A percentile compares a stretch with the other conserved stretches of the same genome.
These are phyloP conservation scores for Neodidymelliopsis sp. DNA, from an alignment of 2,329 filamentous ascomycete species.

Conservation along the genomic window DNA sequence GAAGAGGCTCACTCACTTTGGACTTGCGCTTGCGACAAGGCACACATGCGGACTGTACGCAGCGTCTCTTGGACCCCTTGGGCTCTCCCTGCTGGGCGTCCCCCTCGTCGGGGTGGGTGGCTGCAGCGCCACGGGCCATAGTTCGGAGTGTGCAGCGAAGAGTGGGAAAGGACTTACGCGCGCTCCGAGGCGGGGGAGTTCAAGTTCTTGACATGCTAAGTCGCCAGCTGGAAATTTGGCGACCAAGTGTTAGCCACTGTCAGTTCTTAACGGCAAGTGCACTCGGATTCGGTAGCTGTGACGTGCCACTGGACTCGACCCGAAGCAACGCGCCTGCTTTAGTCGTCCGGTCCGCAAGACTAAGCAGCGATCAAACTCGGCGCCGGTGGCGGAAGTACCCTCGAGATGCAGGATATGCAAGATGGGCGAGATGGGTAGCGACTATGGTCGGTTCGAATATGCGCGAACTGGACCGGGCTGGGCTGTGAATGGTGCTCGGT, in stretches of 20 bases:
- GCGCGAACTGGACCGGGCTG: slow-evolving; percentile 4
- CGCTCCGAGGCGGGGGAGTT: slow-evolving; percentile 28
- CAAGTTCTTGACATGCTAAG: slow-evolving; percentile 28
- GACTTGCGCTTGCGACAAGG: slow-evolving; percentile 61
- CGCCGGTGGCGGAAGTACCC: slow-evolving; percentile 12
- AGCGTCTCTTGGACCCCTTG: slow-evolving; percentile 45
- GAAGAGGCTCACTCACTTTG: slow-evolving; percentile 49
- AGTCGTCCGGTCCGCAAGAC: slow-evolving; percentile 6
- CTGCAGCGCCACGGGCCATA: slow-evolving; percentile 40
- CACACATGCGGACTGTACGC: slow-evolving; percentile 54
- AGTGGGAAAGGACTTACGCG: slow-evolving; percentile 18
- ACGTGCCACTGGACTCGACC: slow-evolving; percentile 21
- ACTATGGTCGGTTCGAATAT: neutral
- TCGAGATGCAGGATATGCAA: neutral
- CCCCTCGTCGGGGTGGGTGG: slow-evolving; percentile 31
- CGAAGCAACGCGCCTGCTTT: slow-evolving; percentile 12
- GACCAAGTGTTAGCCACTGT: slow-evolving; percentile 10
- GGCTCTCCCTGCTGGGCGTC: slow-evolving; percentile 30
- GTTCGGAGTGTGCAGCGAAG: slow-evolving; percentile 20
- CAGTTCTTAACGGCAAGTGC: slow-evolving; percentile 5
- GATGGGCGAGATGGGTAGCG: neutral
- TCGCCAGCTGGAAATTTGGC: slow-evolving; percentile 3
- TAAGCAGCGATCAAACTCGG: slow-evolving; percentile 7
- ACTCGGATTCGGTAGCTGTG: slow-evolving; percentile 18
- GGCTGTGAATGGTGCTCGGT: slow-evolving; percentile 13